Evolutionary conservation across 2,329 filamentous ascomycete species (phyloP), one percentile per base, ranked within the genome.

Genomic region (Neonectria magnoliae): DNA sequence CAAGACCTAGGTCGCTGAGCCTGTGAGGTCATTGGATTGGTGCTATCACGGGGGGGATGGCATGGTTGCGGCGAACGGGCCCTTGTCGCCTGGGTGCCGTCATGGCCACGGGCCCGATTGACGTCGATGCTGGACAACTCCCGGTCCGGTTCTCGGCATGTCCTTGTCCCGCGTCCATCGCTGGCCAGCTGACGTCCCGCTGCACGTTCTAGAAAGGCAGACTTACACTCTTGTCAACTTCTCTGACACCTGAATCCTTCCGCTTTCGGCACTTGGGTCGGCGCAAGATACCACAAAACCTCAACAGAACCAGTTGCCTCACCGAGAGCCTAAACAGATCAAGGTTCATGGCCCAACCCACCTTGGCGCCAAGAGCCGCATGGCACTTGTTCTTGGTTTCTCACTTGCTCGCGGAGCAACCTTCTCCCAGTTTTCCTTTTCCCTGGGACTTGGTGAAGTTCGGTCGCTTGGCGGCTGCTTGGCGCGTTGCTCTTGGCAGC

Each of bases 21-120:
- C 36, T 16, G 16, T 68, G 69, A 73, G 69, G 69, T 73, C 71
- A 73, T 73, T 68, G 57, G 64, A 73, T 73, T 68, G 57, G 64
- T 54, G 60, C 65, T 66, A 70, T 65, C 58, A 64, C 64, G 62
- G 44, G 58, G 50, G n/a, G 4, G 7, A 53, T 72, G 48, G 54
- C 36, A 66, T 64, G 71, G 58, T 64, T 58, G 51, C 54, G 29
- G 51, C 45, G 52, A 51, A 22, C 44, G 29, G 9, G 57, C 45
- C 51, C 36, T 33, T 52, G 41, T 33, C 59, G 25, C 18, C 27
- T 36, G n/a, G 13, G 48, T 51, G 22, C 52, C 48, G 62, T 42
- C 64, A 62, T 52, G 64, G 62, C 66, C 59, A 56, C 48, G 57
- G 44, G 18, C 45, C 44, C 56, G 31, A 44, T 68, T 71, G 51